These are phyloP conservation scores for Ziziphus jujuba DNA, from an alignment of 306 rosid genomes.

Conservation along the genomic window DNA sequence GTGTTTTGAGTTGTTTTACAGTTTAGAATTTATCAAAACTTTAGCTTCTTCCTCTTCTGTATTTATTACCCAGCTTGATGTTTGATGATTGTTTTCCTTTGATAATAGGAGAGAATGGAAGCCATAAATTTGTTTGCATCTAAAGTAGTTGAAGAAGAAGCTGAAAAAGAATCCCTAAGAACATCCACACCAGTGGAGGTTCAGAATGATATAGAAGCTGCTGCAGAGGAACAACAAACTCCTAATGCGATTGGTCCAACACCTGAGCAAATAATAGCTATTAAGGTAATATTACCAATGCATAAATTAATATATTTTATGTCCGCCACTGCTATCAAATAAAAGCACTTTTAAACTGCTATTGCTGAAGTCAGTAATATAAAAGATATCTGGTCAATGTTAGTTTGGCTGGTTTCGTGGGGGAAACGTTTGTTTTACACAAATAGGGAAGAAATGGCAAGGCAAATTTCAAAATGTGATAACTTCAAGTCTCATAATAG, in stretches of 20 bases:
- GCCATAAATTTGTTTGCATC: conserved; percentile 71
- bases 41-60: background rate
- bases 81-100: conserved; percentile 19
- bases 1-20: too few relatives aligned
- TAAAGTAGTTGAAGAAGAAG: conserved; percentile 69
- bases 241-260: conserved; percentile 72
- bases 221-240: conserved; percentile 58
- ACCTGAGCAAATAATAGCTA: conserved; percentile 88
- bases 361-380: background rate
- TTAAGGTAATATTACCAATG: conserved; percentile 55
- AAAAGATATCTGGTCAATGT: background rate
- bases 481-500: background rate
- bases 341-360: background rate
- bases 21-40: background rate
- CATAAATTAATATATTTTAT: background rate
- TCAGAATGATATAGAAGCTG: conserved; percentile 44
- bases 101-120: conserved; percentile 78
- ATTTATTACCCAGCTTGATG: conserved; percentile 11
- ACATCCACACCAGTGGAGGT: conserved; percentile 45
- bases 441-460: background rate
- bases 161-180: conserved; percentile 51
- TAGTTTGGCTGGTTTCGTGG: background rate
- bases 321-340: background rate
- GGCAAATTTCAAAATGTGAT: background rate
- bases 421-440: background rate